phyloP scores from a whole-genome alignment of 768 basidiomycete species.

The Amyloporia xantha region DNA sequence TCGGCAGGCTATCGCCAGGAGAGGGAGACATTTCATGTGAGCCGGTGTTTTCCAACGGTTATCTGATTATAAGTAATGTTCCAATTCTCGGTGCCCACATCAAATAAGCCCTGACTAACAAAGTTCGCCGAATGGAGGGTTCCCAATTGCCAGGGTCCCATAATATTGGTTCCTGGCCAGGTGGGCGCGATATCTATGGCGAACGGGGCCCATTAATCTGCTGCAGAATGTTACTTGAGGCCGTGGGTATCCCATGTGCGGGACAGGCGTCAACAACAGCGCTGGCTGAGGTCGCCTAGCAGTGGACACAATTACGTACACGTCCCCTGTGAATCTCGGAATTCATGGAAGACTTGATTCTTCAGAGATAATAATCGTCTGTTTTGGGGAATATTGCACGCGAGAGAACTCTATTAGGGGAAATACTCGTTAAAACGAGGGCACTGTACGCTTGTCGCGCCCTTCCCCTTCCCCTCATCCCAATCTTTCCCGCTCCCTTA shows the following conservation, averaged over 20 bases:
- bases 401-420: conserved; percentile 67
- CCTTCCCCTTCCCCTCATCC: conserved; percentile 40
- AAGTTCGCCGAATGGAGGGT: conserved; percentile 2
- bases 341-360: conserved; percentile 18
- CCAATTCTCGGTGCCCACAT: conserved; percentile 10
- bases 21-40: conserved; percentile 14
- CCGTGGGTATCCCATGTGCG: not conserved
- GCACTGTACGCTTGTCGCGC: conserved; percentile 57
- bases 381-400: conserved; percentile 53
- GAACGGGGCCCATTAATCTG: no score
- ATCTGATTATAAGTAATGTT: conserved; percentile 21
- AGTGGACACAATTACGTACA: conserved; percentile 46
- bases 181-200: conserved; percentile 1
- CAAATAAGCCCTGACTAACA: conserved; percentile 9
- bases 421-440: conserved; percentile 74
- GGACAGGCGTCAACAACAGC: conserved; percentile 1
- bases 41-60: conserved; percentile 16
- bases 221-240: not conserved
- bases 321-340: conserved; percentile 11
- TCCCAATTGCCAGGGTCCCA: no score
- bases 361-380: conserved; percentile 40
- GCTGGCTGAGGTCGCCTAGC: conserved; percentile 6
- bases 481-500: conserved; percentile 22
- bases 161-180: conserved; percentile 8
- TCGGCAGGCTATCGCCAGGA: conserved; percentile 7